Base-by-base conservation (phyloP, 177 flowering plant genomes). In the Telopea speciosissima region DNA sequence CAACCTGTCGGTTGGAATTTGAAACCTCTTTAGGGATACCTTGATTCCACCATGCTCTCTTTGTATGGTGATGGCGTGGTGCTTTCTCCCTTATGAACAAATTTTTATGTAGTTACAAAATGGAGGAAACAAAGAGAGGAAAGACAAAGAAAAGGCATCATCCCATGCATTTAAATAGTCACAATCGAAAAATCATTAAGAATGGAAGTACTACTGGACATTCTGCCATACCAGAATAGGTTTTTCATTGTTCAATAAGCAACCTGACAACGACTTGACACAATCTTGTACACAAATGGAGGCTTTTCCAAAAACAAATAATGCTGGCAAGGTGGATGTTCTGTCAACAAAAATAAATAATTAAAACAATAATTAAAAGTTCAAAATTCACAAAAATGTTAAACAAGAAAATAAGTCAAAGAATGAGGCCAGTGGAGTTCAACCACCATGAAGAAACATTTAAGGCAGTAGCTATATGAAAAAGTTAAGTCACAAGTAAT, bases 271-370 rank as follows among this genome's bases (percentile, higher is more conserved):
- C 26, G 68, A 83, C 24, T 84, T 78, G 1, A 83, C 88, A 71
- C 93, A 93, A 70, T 72, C 72, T 0, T 82, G 61, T n/a, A 82
- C 72, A 64, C 65, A 72, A 52, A 95, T 72, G 19, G 83, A 21
- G 66, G 89, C 90, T 78, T 89, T 95, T 31, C 97, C 96, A 52
- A 91, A 91, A 25, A 95, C 90, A 83, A 86, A 88, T 3, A 86
- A 84, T 21, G 96, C 94, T 17, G 99, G 96, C 81, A 93, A 84
- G 25, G 76, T 87, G 40, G 99, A 84, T 13, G 99, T 91, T 80
- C 98, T 93, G 85, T 72, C 76, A 72, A 44, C 56, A 31, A 66
- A 70, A 44, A 64, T 36, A 31, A 5, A 24, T 3, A 65, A 33
- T 28, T 2, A 59, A 65, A 36, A 36, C 40, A 36, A 36, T 31